A percentile compares a stretch with the other conserved stretches of the same genome.
phyloP scores from a whole-genome alignment of 352 stramenopile species.

The Phytophthora lateralis region DNA sequence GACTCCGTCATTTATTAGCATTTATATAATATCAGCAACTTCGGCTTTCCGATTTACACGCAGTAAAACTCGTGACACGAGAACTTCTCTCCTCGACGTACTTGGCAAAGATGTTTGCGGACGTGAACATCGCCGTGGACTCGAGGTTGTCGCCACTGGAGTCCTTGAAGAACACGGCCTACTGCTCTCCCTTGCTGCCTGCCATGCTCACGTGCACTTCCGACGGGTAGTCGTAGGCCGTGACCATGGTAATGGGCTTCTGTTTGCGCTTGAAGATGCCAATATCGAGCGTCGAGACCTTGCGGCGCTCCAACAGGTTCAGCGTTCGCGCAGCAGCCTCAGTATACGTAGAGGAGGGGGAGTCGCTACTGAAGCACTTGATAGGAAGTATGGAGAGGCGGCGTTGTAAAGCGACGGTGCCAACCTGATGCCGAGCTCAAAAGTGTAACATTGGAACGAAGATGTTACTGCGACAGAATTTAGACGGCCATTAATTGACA shows the following conservation, averaged over 20 bases:
- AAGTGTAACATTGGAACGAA: not conserved
- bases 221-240: slow-evolving; percentile 97
- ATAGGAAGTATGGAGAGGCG: too few species aligned
- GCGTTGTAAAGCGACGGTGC: too few species aligned
- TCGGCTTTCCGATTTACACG: not conserved
- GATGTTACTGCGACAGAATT: too few species aligned
- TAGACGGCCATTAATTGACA: too few species aligned
- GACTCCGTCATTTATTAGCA: slow-evolving; percentile 27
- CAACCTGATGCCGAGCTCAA: slow-evolving; percentile 5
- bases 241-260: slow-evolving; percentile 99
- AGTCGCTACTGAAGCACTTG: slow-evolving; percentile 22
- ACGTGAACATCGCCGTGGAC: slow-evolving; percentile 98
- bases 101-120: slow-evolving; percentile 98
- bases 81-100: slow-evolving; percentile 90
- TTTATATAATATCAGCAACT: not conserved
- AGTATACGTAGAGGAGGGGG: slow-evolving; percentile 41
- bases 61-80: not conserved
- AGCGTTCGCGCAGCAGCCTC: slow-evolving; percentile 65
- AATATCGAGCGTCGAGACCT: slow-evolving; percentile 85
- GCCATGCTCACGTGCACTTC: slow-evolving; percentile 97
- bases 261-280: slow-evolving; percentile 92
- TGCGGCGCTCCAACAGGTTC: slow-evolving; percentile 85
- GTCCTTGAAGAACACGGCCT: slow-evolving; percentile 99
- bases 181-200: slow-evolving; percentile 96
- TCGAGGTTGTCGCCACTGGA: slow-evolving; percentile 98